These are phyloP conservation scores for Xylaria sp. DNA, from an alignment of 2,329 filamentous ascomycete species.

Conservation along the genomic window DNA sequence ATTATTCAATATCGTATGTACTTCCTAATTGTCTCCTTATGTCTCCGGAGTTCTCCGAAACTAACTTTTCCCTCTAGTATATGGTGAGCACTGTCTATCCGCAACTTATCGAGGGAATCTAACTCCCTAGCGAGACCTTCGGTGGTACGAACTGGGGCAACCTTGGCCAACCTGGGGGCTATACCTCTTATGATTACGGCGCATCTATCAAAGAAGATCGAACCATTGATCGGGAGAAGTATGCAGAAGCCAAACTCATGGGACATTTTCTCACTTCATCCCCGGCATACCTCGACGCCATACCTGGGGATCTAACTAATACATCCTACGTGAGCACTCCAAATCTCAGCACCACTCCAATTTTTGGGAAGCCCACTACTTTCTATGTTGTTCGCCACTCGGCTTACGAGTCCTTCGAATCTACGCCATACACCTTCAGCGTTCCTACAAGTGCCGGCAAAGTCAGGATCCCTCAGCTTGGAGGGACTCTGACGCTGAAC, in stretches of 20 bases:
- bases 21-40: background rate
- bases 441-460: slow-evolving; percentile 36
- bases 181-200: slow-evolving; percentile 63
- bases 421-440: slow-evolving; percentile 35
- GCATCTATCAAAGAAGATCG: slow-evolving; percentile 71
- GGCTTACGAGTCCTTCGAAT: slow-evolving; percentile 27
- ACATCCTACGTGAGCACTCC: slow-evolving; percentile 50
- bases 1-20: slow-evolving; percentile 62
- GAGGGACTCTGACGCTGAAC: slow-evolving; percentile 29
- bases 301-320: slow-evolving; percentile 50
- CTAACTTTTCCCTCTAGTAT: slow-evolving; percentile 58
- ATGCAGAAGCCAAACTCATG: slow-evolving; percentile 77
- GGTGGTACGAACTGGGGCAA: slow-evolving; percentile 89
- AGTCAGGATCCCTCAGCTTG: slow-evolving; percentile 33
- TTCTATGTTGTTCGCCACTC: slow-evolving; percentile 35
- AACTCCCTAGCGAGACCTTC: slow-evolving; percentile 58
- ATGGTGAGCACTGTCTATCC: slow-evolving; percentile 18
- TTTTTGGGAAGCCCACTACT: slow-evolving; percentile 29
- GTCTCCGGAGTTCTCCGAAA: background rate
- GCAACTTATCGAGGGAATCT: background rate
- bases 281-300: slow-evolving; percentile 69
- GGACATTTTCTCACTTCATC: slow-evolving; percentile 77
- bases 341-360: slow-evolving; percentile 48
- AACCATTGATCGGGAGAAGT: slow-evolving; percentile 73
- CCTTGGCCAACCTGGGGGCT: slow-evolving; percentile 69